These are phyloP conservation scores for Cladorrhinum sp. DNA, from an alignment of 2,329 filamentous ascomycete species.

Conservation along the genomic window DNA sequence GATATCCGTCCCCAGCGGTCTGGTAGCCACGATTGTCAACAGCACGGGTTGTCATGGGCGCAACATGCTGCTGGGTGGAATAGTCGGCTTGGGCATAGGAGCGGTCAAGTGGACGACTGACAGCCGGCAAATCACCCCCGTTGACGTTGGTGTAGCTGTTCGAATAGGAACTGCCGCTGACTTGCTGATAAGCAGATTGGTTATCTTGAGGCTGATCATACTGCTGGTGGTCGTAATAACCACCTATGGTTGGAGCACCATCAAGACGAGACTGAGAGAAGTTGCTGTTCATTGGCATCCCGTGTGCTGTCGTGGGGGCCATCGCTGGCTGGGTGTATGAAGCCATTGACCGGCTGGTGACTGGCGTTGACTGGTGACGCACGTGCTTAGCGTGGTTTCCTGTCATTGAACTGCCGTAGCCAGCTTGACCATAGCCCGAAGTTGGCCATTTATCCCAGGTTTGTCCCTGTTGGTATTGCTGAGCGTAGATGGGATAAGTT, in stretches of 20 bases:
- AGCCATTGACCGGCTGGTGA: neutral
- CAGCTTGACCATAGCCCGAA: neutral
- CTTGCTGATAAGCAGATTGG: neutral
- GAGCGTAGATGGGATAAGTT: neutral
- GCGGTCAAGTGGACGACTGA: neutral
- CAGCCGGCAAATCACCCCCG: neutral
- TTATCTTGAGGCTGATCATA: neutral
- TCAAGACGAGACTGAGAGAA: neutral
- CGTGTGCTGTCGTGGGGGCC: neutral
- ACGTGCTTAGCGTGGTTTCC: neutral
- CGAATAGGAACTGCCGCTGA: neutral
- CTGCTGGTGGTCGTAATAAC: slow-evolving; percentile 1
- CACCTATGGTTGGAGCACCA: neutral
- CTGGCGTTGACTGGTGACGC: neutral
- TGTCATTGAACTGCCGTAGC: neutral
- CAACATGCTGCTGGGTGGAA: neutral
- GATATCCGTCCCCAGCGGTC: neutral
- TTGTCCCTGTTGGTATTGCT: neutral
- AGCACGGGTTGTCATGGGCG: neutral
- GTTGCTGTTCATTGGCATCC: neutral
- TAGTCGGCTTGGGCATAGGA: neutral
- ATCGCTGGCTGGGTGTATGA: neutral
- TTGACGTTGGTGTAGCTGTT: neutral
- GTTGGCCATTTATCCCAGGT: neutral
- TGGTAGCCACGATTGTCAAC: neutral